Conservation (phyloP, 2,329 filamentous ascomycete genomes). For the Parafenestella ontariensis region DNA sequence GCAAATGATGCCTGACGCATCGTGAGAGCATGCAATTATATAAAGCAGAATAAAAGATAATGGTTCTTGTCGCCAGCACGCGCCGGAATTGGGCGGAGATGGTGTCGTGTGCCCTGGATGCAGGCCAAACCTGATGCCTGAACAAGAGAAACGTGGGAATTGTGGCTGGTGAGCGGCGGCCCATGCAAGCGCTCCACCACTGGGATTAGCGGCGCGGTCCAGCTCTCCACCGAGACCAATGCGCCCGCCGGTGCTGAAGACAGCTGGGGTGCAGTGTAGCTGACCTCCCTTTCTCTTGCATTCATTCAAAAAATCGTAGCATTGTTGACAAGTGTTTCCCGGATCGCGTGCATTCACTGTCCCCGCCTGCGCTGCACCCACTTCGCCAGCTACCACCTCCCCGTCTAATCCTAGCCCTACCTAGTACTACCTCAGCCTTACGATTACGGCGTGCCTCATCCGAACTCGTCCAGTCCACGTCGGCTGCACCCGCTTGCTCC, state of each 20-base stretch:
- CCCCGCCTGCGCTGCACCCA: not conserved
- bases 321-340: slow-evolving; percentile 1
- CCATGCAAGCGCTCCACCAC: not conserved
- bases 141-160: slow-evolving; percentile 9
- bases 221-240: slow-evolving; percentile 19
- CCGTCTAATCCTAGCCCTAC: slow-evolving; percentile 17
- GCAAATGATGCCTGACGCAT: slow-evolving; percentile 40
- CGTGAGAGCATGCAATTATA: slow-evolving; percentile 9
- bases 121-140: not conserved
- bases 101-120: slow-evolving; percentile 11
- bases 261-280: not conserved
- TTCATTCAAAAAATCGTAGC: not conserved
- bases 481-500: slow-evolving; percentile 7
- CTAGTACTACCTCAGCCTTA: slow-evolving; percentile 19
- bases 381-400: slow-evolving; percentile 12
- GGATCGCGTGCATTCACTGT: not conserved
- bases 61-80: not conserved
- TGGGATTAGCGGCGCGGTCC: not conserved
- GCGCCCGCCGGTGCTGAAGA: slow-evolving; percentile 12
- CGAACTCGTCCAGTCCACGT: slow-evolving; percentile 8
- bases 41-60: not conserved
- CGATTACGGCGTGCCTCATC: slow-evolving; percentile 10
- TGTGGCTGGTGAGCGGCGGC: slow-evolving; percentile 9
- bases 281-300: not conserved
- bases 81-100: not conserved